These are phyloP conservation scores for Apiospora rasikravindrae DNA, from an alignment of 2,329 filamentous ascomycete species.

Conservation along the genomic window DNA sequence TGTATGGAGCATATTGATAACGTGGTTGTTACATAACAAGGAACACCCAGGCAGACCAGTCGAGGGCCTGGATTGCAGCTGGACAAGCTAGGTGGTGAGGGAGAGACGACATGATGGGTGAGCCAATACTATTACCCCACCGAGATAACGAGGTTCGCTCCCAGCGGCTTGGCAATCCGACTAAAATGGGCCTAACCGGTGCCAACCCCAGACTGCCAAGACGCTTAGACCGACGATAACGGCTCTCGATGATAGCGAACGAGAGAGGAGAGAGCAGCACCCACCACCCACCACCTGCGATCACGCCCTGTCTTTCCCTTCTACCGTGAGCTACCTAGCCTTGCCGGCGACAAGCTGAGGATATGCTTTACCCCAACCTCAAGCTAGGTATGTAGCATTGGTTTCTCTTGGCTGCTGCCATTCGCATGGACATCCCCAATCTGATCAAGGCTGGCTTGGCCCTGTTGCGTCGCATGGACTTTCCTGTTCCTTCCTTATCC, in stretches of 20 bases:
- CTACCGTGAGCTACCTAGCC: not conserved
- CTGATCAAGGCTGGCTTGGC: slow-evolving; percentile 9
- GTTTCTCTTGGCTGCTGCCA: slow-evolving; percentile 17
- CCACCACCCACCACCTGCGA: not conserved
- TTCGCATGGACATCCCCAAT: slow-evolving; percentile 20
- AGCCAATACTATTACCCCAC: not conserved
- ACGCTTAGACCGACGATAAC: slow-evolving; percentile 13
- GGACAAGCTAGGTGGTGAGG: not conserved
- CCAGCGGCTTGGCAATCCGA: not conserved
- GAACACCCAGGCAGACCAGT: not conserved
- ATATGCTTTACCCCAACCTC: not conserved
- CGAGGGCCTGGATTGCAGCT: slow-evolving; percentile 4
- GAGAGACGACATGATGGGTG: slow-evolving; percentile 1
- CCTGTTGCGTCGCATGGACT: slow-evolving; percentile 8
- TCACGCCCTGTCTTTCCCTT: not conserved
- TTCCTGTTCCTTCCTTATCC: slow-evolving; percentile 4
- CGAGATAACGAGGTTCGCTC: slow-evolving; percentile 13
- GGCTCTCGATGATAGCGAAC: not conserved
- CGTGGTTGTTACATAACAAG: slow-evolving; percentile 11
- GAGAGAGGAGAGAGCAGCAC: not conserved
- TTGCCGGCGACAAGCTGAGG: slow-evolving; percentile 6
- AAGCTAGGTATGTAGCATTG: not conserved
- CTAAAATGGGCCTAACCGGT: not conserved
- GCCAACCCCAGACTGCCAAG: slow-evolving; percentile 13
- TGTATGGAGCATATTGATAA: slow-evolving; percentile 3